Evolutionary conservation across 1,284 basidiomycete genomes (phyloP).

Genomic region (Heterobasidion occidentale): DNA sequence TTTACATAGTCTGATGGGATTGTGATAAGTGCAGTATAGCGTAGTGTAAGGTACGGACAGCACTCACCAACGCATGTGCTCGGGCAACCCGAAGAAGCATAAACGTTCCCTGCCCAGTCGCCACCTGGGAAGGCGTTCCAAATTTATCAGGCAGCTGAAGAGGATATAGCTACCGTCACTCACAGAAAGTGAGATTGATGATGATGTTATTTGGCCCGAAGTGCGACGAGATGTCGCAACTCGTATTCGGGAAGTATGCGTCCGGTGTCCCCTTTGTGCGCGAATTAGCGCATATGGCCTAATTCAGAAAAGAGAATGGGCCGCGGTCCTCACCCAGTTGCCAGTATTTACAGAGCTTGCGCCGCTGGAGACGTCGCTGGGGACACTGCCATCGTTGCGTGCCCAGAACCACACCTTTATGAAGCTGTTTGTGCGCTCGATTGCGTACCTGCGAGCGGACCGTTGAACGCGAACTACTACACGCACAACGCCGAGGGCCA

Average conservation of each 20-base stretch:
- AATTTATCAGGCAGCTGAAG: neutral
- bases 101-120: constrained; percentile 47
- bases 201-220: constrained; percentile 33
- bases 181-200: constrained; percentile 31
- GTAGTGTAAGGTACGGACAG: neutral
- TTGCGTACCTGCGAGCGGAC: constrained; percentile 26
- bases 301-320: neutral
- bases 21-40: neutral
- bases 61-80: constrained; percentile 38
- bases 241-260: constrained; percentile 48
- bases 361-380: constrained; percentile 35
- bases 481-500: constrained; percentile 6
- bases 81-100: constrained; percentile 37
- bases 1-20: constrained; percentile 27
- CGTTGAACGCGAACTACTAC: neutral
- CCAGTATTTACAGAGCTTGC: constrained; percentile 33
- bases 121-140: constrained; percentile 29
- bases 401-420: constrained; percentile 60
- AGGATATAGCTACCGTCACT: constrained; percentile 12
- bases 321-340: constrained; percentile 28
- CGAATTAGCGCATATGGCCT: neutral
- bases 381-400: constrained; percentile 31
- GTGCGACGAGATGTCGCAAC: constrained; percentile 39
- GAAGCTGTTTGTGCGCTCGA: constrained; percentile 19
- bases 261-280: constrained; percentile 38